Conservation (phyloP, 805 yeast species). For the Saturnispora quitensis region DNA sequence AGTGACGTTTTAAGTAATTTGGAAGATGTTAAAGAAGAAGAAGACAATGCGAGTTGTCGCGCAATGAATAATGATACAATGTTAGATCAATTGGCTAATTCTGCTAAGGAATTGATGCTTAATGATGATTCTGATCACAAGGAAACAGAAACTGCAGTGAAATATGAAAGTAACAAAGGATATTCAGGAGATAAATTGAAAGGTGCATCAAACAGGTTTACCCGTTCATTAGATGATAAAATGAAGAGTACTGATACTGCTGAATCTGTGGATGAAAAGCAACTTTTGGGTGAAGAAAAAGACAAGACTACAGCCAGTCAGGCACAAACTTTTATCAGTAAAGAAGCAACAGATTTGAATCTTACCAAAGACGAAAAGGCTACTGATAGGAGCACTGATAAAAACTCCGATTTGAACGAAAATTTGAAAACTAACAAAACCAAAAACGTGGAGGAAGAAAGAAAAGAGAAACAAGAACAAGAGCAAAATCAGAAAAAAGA, state of each 20-base stretch:
- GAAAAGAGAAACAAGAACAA: neutral
- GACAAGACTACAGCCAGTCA: neutral
- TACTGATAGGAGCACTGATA: neutral
- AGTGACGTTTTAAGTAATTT: conserved; percentile 15
- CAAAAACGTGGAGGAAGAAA: neutral
- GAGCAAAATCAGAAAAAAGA: neutral
- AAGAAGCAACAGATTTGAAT: neutral
- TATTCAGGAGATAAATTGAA: neutral
- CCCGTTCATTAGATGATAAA: neutral
- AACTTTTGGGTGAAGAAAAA: too few relatives aligned
- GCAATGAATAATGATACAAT: conserved; percentile 9
- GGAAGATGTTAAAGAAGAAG: conserved; percentile 14
- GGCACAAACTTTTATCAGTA: neutral
- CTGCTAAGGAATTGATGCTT: conserved; percentile 12
- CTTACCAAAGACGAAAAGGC: neutral
- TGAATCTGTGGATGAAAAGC: neutral
- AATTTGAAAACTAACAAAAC: neutral
- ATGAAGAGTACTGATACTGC: neutral
- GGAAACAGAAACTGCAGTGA: conserved; percentile 1
- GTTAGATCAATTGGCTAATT: conserved; percentile 12
- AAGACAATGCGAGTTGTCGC: conserved; percentile 13
- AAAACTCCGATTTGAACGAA: neutral
- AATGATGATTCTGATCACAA: conserved; percentile 18
- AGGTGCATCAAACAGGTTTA: neutral
- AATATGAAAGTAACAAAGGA: neutral